A percentile compares a stretch with the other conserved stretches of the same genome.
Evolutionary conservation across 1,139 yeast species (phyloP).

Genomic region (Komagataea norvegica): DNA sequence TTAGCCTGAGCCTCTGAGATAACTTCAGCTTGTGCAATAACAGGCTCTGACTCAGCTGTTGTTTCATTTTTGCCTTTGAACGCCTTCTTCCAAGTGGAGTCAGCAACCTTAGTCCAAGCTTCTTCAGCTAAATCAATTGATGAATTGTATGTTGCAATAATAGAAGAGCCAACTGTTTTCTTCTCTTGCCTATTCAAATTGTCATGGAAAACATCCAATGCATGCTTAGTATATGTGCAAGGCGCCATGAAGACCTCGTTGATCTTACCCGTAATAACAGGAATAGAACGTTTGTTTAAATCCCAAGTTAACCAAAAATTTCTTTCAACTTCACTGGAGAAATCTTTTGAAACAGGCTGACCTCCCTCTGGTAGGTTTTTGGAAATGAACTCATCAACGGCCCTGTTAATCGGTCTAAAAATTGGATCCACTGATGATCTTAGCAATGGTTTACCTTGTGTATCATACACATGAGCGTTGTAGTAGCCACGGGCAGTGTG

Average conservation of each 20-base stretch:
- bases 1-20: too few relatives aligned
- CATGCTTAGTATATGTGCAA: slow-evolving; percentile 28
- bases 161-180: slow-evolving; percentile 23
- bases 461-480: slow-evolving; percentile 42
- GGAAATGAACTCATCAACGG: slow-evolving; percentile 43
- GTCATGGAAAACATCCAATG: slow-evolving; percentile 29
- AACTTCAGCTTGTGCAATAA: too few relatives aligned
- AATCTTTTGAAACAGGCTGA: slow-evolving; percentile 38
- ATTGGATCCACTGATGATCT: slow-evolving; percentile 61
- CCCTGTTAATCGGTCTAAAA: slow-evolving; percentile 54
- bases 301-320: slow-evolving; percentile 40
- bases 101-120: slow-evolving; percentile 16
- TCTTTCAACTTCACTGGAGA: slow-evolving; percentile 51
- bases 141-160: slow-evolving; percentile 28
- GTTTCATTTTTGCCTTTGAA: slow-evolving; percentile 5
- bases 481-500: slow-evolving; percentile 39
- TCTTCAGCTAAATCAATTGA: slow-evolving; percentile 22
- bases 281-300: slow-evolving; percentile 32
- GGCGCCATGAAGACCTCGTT: slow-evolving; percentile 26
- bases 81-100: slow-evolving; percentile 10
- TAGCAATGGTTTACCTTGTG: slow-evolving; percentile 56
- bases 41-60: neutral
- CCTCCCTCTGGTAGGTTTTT: slow-evolving; percentile 34
- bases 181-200: slow-evolving; percentile 30
- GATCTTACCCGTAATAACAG: slow-evolving; percentile 24